phyloP scores from a whole-genome alignment of 1,139 yeast species.

The Neolecta irregularis region DNA sequence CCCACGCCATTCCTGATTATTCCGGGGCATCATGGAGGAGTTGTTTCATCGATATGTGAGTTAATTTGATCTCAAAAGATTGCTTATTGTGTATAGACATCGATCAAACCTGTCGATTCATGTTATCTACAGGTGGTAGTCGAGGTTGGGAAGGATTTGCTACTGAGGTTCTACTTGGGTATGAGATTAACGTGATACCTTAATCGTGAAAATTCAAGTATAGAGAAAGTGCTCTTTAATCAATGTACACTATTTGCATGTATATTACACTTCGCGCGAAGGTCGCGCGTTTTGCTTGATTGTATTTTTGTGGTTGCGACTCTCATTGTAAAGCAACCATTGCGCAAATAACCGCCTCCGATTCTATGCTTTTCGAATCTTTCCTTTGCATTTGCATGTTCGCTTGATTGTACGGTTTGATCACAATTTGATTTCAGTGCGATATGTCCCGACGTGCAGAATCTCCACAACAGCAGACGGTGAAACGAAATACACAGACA shows the following conservation, averaged over 20 bases:
- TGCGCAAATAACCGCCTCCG: too few species aligned
- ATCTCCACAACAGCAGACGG: not conserved
- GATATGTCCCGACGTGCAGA: not conserved
- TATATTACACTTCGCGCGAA: too few species aligned
- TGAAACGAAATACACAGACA: not conserved
- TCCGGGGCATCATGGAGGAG: slow-evolving; percentile 54
- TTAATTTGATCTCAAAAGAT: slow-evolving; percentile 26
- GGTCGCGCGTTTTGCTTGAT: too few species aligned
- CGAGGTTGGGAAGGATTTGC: slow-evolving; percentile 85
- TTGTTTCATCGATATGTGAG: slow-evolving; percentile 30
- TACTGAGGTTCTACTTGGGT: slow-evolving; percentile 66
- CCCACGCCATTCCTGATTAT: slow-evolving; percentile 37
- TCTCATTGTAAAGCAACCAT: too few species aligned
- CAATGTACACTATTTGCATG: too few species aligned
- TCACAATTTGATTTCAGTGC: not conserved
- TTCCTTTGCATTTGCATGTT: not conserved
- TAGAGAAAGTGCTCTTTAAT: too few species aligned
- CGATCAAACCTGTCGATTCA: slow-evolving; percentile 74
- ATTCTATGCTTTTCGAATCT: too few species aligned
- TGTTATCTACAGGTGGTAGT: slow-evolving; percentile 85
- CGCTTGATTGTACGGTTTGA: not conserved
- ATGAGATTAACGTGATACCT: too few species aligned
- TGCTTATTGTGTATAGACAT: slow-evolving; percentile 25
- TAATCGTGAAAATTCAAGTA: too few species aligned
- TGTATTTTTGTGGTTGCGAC: too few species aligned